phyloP scores from a whole-genome alignment of 306 rosid species.

The Delonix regia region DNA sequence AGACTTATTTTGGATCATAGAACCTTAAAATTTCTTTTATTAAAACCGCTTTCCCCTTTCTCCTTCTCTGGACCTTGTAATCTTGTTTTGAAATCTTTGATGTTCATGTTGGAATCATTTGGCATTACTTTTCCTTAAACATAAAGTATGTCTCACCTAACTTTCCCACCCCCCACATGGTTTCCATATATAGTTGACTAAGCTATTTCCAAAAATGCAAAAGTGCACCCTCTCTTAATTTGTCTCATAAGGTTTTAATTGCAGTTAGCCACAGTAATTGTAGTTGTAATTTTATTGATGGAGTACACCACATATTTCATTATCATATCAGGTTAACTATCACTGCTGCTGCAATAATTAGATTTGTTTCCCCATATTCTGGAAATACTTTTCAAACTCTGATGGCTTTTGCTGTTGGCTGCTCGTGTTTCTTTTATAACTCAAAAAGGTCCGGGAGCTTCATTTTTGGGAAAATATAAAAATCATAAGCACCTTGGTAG shows the following conservation, averaged over 20 bases:
- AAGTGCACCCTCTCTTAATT: background rate
- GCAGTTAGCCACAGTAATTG: background rate
- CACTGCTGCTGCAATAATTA: background rate
- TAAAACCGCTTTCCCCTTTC: background rate
- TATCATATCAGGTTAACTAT: background rate
- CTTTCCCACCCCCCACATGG: background rate
- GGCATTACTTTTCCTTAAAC: background rate
- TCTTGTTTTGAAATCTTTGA: background rate
- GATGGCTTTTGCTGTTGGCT: background rate
- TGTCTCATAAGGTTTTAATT: background rate
- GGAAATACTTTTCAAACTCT: background rate
- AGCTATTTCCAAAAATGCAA: background rate
- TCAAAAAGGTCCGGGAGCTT: background rate
- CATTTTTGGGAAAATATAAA: background rate
- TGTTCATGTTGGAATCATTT: background rate
- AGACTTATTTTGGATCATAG: conserved; percentile 2
- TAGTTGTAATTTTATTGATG: background rate
- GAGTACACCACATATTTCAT: background rate
- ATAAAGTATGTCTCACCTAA: background rate
- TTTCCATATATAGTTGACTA: background rate
- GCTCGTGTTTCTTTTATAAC: background rate
- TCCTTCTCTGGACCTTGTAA: background rate
- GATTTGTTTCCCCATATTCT: background rate
- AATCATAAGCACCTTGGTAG: background rate
- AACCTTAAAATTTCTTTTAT: background rate